Base-by-base conservation (phyloP, 2,329 filamentous ascomycete genomes). In the Xylariaceae sp. region DNA sequence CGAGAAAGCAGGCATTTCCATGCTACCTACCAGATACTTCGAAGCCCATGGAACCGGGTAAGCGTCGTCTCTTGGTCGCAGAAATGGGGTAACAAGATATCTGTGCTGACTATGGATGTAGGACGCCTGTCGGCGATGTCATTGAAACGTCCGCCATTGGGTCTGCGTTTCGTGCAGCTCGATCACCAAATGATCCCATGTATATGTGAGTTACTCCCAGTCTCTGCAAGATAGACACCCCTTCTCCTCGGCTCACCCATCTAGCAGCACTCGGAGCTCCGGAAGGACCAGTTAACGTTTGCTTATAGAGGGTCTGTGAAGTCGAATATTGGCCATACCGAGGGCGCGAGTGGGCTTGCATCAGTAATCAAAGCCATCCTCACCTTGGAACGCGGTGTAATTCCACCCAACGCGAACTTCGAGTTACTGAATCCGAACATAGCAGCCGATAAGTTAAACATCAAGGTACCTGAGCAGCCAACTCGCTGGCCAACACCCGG, bases 1-100 rank as follows among this genome's bases (percentile, higher is more conserved):
- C 56, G 55, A 59, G 2, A 61, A 64, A 26, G 74, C 74, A 11
- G 78, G 70, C 14, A 68, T 74, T 3, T 62, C 72, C 55, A 61
- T 67, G 2, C n/a, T 39, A 1, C 52, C 69, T 52, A 73, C 62
- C 2, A 49, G 53, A 1, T 68, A 60, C 51, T 62, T 67, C 17
- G 63, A 68, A 49, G 60, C 62, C 3, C 65, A 68, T 45, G 65
- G 63, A 5, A 68, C 65, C 7, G 66, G 65, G 1, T 67, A n/a
- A n/a, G n/a, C n/a, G n/a, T n/a, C n/a, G n/a, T n/a, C n/a, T 62
- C 2, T 28, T 53, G 11, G 53, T 58, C 14, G 65, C 76, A 31
- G 28, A 7, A 31, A 31, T 6, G 6, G 28, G 28, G 7, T 31
- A 12, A 12, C 28, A 31, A 31, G 28, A 7, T 12, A 12, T 6